These are phyloP conservation scores for Talaromyces borbonicus DNA, from an alignment of 495 filamentous ascomycete genomes.

Conservation along the genomic window DNA sequence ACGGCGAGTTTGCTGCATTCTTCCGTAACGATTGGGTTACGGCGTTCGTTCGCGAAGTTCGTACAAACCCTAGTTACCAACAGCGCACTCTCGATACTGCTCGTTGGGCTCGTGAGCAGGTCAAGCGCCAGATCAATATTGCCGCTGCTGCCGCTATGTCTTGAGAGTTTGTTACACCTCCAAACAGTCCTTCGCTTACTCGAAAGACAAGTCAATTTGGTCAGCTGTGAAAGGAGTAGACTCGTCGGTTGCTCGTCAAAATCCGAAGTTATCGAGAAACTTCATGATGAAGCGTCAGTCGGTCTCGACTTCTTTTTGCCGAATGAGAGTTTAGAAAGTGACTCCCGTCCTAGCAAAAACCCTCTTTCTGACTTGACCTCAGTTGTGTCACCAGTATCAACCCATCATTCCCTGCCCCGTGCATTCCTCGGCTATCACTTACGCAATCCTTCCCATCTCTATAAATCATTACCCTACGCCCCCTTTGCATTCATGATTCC, in stretches of 20 bases:
- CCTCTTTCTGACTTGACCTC: neutral
- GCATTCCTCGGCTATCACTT: neutral
- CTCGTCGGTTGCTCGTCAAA: too few relatives aligned
- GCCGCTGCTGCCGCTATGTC: constrained; percentile 27
- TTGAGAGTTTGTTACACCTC: too few relatives aligned
- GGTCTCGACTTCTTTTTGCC: too few relatives aligned
- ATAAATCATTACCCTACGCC: neutral
- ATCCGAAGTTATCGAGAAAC: neutral
- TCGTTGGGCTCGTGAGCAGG: constrained; percentile 93
- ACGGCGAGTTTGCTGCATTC: constrained; percentile 70
- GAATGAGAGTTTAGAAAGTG: too few relatives aligned
- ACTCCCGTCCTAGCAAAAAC: too few relatives aligned
- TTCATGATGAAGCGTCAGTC: neutral
- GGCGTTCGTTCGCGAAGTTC: constrained; percentile 75
- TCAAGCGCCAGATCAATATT: constrained; percentile 74
- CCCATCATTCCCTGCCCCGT: constrained; percentile 1
- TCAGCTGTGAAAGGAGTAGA: too few relatives aligned
- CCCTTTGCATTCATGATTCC: constrained; percentile 6
- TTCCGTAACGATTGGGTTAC: constrained; percentile 90
- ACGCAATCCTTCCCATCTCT: neutral
- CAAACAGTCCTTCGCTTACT: too few relatives aligned
- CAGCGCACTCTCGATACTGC: constrained; percentile 83
- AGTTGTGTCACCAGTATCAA: neutral
- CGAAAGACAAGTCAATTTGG: too few relatives aligned
- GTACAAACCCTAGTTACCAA: constrained; percentile 73